phyloP scores from a whole-genome alignment of 2,329 filamentous ascomycete species.

The Claviceps maximensis region DNA sequence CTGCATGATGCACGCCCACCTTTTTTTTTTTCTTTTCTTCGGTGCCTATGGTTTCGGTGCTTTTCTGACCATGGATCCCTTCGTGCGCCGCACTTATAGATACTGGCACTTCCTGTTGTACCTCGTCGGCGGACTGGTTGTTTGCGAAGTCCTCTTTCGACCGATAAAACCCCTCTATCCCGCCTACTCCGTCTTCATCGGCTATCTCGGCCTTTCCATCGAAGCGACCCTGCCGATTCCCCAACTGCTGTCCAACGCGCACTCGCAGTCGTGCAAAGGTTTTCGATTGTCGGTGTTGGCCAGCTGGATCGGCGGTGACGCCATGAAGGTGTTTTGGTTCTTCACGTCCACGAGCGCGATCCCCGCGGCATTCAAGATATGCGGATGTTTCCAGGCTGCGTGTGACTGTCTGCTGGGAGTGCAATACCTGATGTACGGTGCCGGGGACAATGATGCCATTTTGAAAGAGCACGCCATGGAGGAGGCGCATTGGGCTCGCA shows the following conservation, averaged over 20 bases:
- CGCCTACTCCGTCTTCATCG: conserved; percentile 54
- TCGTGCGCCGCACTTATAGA: too few species aligned
- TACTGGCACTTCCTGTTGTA: conserved; percentile 71
- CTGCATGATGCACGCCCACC: too few species aligned
- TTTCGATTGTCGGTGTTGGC: conserved; percentile 63
- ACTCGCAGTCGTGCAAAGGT: conserved; percentile 57
- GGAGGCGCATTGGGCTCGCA: conserved; percentile 18
- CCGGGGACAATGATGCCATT: conserved; percentile 24
- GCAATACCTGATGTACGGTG: conserved; percentile 61
- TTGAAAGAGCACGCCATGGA: conserved; percentile 26
- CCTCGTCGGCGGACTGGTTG: conserved; percentile 46
- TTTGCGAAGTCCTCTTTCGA: conserved; percentile 54
- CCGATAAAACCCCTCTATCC: conserved; percentile 44
- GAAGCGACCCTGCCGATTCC: conserved; percentile 74
- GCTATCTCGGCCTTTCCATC: conserved; percentile 62
- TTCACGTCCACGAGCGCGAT: conserved; percentile 58
- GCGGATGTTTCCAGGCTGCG: conserved; percentile 65
- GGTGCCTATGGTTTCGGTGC: too few species aligned
- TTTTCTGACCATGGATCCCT: background rate
- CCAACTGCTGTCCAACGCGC: conserved; percentile 60
- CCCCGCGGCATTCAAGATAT: conserved; percentile 68
- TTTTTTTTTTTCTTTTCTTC: background rate
- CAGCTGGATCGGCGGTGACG: conserved; percentile 68
- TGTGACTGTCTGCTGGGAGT: conserved; percentile 64
- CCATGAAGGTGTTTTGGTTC: conserved; percentile 83